Percentiles rank a stretch among this genome's conserved stretches.
Conservation (phyloP, 2,329 filamentous ascomycete genomes). For the Cytospora piceicola region DNA sequence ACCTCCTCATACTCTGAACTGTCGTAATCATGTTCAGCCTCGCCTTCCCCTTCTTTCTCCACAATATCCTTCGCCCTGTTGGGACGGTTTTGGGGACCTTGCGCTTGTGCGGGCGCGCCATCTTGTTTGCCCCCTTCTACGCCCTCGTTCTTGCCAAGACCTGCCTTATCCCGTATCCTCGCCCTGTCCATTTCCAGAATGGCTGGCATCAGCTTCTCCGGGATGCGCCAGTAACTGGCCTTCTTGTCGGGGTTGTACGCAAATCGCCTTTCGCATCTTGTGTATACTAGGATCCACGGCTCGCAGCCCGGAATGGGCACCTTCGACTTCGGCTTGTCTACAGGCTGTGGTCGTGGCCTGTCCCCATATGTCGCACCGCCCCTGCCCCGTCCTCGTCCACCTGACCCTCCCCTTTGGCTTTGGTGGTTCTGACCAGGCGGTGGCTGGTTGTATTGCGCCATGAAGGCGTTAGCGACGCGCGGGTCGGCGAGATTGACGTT, state of each 20-base stretch:
- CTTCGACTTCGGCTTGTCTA: conserved; percentile 81
- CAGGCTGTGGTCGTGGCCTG: conserved; percentile 67
- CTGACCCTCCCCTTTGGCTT: conserved; percentile 43
- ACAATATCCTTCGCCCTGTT: conserved; percentile 36
- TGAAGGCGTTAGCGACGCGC: conserved; percentile 62
- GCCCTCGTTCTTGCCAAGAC: conserved; percentile 33
- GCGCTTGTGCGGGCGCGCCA: conserved; percentile 29
- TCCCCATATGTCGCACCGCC: conserved; percentile 51
- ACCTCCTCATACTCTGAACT: conserved; percentile 79
- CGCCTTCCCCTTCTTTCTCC: conserved; percentile 45
- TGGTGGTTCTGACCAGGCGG: conserved; percentile 42
- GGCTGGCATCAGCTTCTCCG: conserved; percentile 80
- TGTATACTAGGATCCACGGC: conserved; percentile 92
- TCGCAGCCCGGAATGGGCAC: conserved; percentile 77
- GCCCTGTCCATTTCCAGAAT: conserved; percentile 75
- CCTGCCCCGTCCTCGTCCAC: conserved; percentile 37
- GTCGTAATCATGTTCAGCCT: conserved; percentile 51
- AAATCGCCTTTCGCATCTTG: conserved; percentile 86
- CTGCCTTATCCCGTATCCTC: conserved; percentile 63
- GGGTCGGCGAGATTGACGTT: conserved; percentile 54
- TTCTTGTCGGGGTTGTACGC: conserved; percentile 87
- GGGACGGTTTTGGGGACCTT: conserved; percentile 18
- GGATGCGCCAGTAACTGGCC: conserved; percentile 93
- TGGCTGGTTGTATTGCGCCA: conserved; percentile 55
- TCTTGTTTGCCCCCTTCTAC: conserved; percentile 14